phyloP scores from a whole-genome alignment of 805 yeast genomes.

The Nakazawaea peltata region DNA sequence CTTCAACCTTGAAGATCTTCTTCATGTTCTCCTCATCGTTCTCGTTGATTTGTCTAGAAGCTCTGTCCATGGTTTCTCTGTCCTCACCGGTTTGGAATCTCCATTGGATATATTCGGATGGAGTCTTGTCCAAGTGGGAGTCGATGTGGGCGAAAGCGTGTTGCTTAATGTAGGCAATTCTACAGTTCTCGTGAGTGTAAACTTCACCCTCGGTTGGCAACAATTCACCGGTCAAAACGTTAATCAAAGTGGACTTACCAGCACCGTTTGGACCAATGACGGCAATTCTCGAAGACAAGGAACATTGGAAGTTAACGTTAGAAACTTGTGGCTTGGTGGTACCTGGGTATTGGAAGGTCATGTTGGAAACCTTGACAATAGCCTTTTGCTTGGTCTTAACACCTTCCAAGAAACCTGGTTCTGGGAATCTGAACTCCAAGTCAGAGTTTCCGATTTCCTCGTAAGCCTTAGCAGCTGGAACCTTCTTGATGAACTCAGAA shows the following conservation, averaged over 20 bases:
- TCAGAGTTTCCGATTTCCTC: slow-evolving; percentile 98
- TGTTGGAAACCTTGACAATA: slow-evolving; percentile 93
- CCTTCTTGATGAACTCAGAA: slow-evolving; percentile 96
- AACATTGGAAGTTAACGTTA: slow-evolving; percentile 96
- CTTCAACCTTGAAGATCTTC: slow-evolving; percentile 98
- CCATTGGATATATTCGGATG: slow-evolving; percentile 99
- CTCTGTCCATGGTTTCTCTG: slow-evolving; percentile 99
- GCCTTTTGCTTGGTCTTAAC: slow-evolving; percentile 99
- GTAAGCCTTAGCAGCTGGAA: slow-evolving; percentile 98
- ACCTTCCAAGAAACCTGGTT: slow-evolving; percentile 99
- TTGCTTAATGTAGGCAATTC: slow-evolving; percentile 99
- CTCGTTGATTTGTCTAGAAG: slow-evolving; percentile 97
- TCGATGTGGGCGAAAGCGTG: slow-evolving; percentile 99
- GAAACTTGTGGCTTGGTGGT: slow-evolving; percentile 90
- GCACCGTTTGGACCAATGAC: slow-evolving; percentile 99
- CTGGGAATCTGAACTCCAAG: slow-evolving; percentile 95
- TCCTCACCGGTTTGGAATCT: slow-evolving; percentile 99
- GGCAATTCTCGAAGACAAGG: slow-evolving; percentile 98
- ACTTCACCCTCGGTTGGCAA: slow-evolving; percentile 98
- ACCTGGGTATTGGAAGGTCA: slow-evolving; percentile 99
- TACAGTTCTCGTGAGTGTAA: slow-evolving; percentile 98
- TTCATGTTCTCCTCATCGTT: slow-evolving; percentile 97
- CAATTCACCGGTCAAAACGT: slow-evolving; percentile 98
- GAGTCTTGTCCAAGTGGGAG: slow-evolving; percentile 97
- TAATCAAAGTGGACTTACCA: slow-evolving; percentile 98